phyloP scores from a whole-genome alignment of 108 stramenopile species.

The Seminavis robusta region DNA sequence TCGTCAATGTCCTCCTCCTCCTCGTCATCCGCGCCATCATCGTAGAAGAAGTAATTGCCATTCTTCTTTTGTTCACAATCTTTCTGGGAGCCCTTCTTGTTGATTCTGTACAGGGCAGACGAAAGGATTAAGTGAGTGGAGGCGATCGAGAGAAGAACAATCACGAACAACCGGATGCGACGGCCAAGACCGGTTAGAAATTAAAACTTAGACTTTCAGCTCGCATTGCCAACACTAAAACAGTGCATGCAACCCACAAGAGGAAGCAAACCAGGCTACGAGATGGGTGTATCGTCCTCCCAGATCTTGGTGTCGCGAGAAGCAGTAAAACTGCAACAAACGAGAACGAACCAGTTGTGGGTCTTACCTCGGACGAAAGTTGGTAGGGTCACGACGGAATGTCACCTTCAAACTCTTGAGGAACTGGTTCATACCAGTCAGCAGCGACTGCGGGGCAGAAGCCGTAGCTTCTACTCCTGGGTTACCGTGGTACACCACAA shows the following conservation, averaged over 20 bases:
- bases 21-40: constrained; percentile 70
- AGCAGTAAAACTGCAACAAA: not conserved
- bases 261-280: constrained; percentile 40
- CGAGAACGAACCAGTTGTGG: not conserved
- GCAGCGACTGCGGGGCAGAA: constrained; percentile 87
- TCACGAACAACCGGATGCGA: not conserved
- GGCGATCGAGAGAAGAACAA: no score
- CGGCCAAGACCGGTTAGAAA: constrained; percentile 47
- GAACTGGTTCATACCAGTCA: constrained; percentile 98
- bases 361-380: constrained; percentile 91
- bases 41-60: constrained; percentile 98
- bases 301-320: constrained; percentile 9
- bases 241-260: constrained; percentile 28
- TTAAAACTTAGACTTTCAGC: constrained; percentile 70
- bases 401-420: constrained; percentile 94
- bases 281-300: constrained; percentile 48
- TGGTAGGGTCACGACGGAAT: constrained; percentile 98
- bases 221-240: constrained; percentile 56
- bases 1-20: constrained; percentile 61
- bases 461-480: constrained; percentile 97
- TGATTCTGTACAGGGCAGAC: constrained; percentile 63
- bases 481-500: constrained; percentile 94
- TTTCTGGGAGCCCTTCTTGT: constrained; percentile 92
- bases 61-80: constrained; percentile 96
- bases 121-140: not conserved